These are phyloP conservation scores for Crucibulum laeve DNA, from an alignment of 768 basidiomycete genomes.

Conservation along the genomic window DNA sequence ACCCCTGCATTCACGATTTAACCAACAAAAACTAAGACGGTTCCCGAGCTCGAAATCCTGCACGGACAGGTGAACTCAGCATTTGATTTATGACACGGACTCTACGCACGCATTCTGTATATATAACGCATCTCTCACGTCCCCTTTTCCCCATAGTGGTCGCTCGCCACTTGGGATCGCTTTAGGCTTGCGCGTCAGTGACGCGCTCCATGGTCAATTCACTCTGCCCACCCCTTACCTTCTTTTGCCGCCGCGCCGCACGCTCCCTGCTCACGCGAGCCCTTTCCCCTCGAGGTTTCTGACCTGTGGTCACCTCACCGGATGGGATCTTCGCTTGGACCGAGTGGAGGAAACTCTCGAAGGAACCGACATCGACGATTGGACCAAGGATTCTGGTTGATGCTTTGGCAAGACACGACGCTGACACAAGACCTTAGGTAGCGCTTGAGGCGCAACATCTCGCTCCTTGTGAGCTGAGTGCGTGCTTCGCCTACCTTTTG, in stretches of 20 bases:
- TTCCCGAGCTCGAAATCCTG: slow-evolving; percentile 44
- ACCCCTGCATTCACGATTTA: slow-evolving; percentile 24
- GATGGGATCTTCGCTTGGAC: slow-evolving; percentile 9
- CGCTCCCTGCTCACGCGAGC: slow-evolving; percentile 24
- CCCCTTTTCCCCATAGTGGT: slow-evolving; percentile 20
- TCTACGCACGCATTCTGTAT: slow-evolving; percentile 34
- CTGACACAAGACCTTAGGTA: slow-evolving; percentile 64
- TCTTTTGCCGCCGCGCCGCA: slow-evolving; percentile 58
- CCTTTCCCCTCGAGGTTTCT: slow-evolving; percentile 21
- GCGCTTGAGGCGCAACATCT: slow-evolving; percentile 52
- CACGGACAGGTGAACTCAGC: slow-evolving; percentile 53
- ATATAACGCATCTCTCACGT: slow-evolving; percentile 41
- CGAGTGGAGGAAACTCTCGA: slow-evolving; percentile 23
- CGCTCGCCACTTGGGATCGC: slow-evolving; percentile 20
- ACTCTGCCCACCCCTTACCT: slow-evolving; percentile 20
- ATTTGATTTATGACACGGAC: slow-evolving; percentile 55
- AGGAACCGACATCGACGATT: slow-evolving; percentile 43
- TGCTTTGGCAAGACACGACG: slow-evolving; percentile 49
- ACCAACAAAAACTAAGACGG: slow-evolving; percentile 26
- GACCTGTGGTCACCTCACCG: slow-evolving; percentile 37
- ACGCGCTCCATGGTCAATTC: slow-evolving; percentile 26
- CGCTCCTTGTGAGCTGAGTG: slow-evolving; percentile 45
- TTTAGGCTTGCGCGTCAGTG: slow-evolving; percentile 33
- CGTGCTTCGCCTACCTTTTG: slow-evolving; percentile 50
- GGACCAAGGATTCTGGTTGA: slow-evolving; percentile 48